A percentile compares a stretch with the other conserved stretches of the same genome.
phyloP scores from a whole-genome alignment of 441 rosid genomes.

The Heliophila coronopifolia region DNA sequence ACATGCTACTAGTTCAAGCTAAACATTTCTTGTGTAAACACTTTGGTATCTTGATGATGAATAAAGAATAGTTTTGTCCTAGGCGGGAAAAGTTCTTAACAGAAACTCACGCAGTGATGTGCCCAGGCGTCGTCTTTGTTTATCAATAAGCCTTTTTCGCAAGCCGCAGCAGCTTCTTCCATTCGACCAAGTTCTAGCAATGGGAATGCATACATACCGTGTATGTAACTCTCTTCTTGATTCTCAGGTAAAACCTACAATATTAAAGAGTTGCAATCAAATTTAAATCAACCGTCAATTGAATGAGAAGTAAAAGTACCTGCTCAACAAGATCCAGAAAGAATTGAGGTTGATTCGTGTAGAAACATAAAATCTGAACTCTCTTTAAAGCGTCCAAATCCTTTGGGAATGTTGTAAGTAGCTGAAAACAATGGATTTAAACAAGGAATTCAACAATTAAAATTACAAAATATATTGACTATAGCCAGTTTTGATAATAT shows the following conservation, averaged over 20 bases:
- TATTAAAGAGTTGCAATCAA: no score
- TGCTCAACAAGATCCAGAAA: slow-evolving; percentile 56
- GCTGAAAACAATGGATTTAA: no score
- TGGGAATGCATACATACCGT: slow-evolving; percentile 81
- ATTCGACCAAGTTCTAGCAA: slow-evolving; percentile 62
- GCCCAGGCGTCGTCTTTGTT: slow-evolving; percentile 64
- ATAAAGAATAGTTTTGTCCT: no score
- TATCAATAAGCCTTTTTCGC: slow-evolving; percentile 62
- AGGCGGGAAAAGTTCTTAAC: no score
- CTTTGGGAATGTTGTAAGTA: slow-evolving; percentile 55
- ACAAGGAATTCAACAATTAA: no score
- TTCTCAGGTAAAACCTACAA: slow-evolving; percentile 57
- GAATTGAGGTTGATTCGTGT: slow-evolving; percentile 61
- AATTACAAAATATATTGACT: no score
- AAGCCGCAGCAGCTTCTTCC: slow-evolving; percentile 69
- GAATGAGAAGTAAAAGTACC: slow-evolving; percentile 35
- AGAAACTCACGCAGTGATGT: slow-evolving; percentile 76
- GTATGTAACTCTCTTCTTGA: slow-evolving; percentile 46
- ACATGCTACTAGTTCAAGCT: no score
- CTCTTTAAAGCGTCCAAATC: slow-evolving; percentile 71
- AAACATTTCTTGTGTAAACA: no score
- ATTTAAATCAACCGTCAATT: no score
- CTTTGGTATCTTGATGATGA: no score
- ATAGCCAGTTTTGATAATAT: no score
- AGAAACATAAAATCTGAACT: slow-evolving; percentile 64